Percentiles rank a stretch among this genome's conserved stretches.
phyloP scores from a whole-genome alignment of 208 protist species.

The Trypanosoma platydactyli region DNA sequence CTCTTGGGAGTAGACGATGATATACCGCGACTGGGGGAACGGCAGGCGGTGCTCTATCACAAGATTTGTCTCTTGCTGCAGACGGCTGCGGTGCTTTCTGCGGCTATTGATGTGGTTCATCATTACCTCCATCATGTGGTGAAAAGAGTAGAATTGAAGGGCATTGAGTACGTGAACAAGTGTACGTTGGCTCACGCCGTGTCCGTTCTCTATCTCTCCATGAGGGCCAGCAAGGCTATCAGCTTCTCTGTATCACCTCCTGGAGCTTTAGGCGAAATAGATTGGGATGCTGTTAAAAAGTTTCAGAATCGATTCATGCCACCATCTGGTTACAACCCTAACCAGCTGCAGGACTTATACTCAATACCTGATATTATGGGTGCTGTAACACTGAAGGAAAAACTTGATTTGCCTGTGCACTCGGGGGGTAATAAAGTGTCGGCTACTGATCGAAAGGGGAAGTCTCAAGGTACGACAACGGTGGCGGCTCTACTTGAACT shows the following conservation, averaged over 20 bases:
- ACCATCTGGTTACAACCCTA: slow-evolving; percentile 26
- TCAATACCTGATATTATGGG: slow-evolving; percentile 39
- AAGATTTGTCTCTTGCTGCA: slow-evolving; percentile 65
- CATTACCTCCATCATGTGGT: slow-evolving; percentile 20
- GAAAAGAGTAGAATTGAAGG: background rate
- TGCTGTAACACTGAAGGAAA: slow-evolving; percentile 39
- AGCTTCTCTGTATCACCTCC: slow-evolving; percentile 20
- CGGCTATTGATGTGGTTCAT: slow-evolving; percentile 52
- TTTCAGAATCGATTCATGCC: slow-evolving; percentile 14
- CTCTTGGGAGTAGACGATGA: slow-evolving; percentile 14
- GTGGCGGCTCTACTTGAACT: slow-evolving; percentile 46
- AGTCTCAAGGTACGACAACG: background rate
- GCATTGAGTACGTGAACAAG: slow-evolving; percentile 19
- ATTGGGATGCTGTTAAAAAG: slow-evolving; percentile 25
- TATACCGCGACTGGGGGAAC: slow-evolving; percentile 7
- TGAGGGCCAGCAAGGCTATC: slow-evolving; percentile 22
- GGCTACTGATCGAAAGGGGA: background rate
- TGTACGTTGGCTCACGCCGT: slow-evolving; percentile 60
- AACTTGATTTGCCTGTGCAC: slow-evolving; percentile 38
- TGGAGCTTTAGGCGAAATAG: background rate
- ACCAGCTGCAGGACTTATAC: slow-evolving; percentile 35
- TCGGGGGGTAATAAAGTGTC: background rate
- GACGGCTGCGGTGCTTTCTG: slow-evolving; percentile 66
- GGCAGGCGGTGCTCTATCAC: slow-evolving; percentile 45
- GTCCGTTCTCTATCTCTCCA: slow-evolving; percentile 60